A percentile compares a stretch with the other conserved stretches of the same genome.
These are phyloP conservation scores for Neofusicoccum cordaticola DNA, from an alignment of 2,329 filamentous ascomycete species.

Conservation along the genomic window DNA sequence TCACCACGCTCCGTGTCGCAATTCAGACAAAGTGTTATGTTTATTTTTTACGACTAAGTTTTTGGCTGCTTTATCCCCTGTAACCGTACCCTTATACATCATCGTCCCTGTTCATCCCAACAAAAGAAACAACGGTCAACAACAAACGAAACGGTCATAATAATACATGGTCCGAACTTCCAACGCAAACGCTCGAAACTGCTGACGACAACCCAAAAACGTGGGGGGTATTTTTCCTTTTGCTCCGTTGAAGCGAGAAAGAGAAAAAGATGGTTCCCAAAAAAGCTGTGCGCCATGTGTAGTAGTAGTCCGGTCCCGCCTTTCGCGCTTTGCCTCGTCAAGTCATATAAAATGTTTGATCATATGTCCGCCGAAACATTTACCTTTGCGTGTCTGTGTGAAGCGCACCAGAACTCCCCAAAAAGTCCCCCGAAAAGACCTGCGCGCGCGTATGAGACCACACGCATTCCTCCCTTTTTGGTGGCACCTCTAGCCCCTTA, in stretches of 20 bases:
- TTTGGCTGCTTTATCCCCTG: neutral
- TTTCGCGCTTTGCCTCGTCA: neutral
- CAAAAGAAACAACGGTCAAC: neutral
- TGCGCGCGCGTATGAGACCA: no score
- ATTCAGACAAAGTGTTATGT: no score
- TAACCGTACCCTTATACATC: neutral
- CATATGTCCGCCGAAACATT: neutral
- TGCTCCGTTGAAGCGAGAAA: conserved; percentile 9
- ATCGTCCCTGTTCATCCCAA: neutral
- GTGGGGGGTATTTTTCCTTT: conserved; percentile 6
- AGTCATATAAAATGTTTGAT: neutral
- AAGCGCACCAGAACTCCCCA: neutral
- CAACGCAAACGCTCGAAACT: neutral
- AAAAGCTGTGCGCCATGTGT: neutral
- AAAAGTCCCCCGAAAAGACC: neutral
- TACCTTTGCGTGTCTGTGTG: neutral
- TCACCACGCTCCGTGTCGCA: no score
- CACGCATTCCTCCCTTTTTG: neutral
- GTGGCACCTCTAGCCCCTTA: neutral
- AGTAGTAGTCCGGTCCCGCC: neutral
- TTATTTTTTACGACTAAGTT: no score
- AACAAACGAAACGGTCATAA: conserved; percentile 13
- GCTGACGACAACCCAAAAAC: neutral
- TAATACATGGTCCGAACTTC: neutral
- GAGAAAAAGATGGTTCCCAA: neutral